These are phyloP conservation scores for Flaveria robusta DNA, from an alignment of 129 eudicot species.

Conservation along the genomic window DNA sequence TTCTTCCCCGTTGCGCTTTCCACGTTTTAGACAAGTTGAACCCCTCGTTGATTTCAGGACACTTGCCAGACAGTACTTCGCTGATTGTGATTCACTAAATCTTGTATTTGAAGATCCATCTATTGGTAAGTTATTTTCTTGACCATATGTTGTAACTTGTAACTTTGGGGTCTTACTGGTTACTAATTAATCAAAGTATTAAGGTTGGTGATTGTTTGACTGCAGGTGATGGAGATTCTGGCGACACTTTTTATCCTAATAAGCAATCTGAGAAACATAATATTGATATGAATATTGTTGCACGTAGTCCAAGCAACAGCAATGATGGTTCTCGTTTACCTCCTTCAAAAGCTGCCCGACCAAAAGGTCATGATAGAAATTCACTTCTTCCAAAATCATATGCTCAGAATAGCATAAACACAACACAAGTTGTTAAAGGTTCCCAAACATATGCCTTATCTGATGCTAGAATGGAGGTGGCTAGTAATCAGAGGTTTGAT, in stretches of 20 bases:
- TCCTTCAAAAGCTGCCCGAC: slow-evolving; percentile 47
- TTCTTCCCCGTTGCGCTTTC: slow-evolving; percentile 80
- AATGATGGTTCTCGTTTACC: slow-evolving; percentile 40
- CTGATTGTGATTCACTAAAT: slow-evolving; percentile 70
- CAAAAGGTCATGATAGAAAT: slow-evolving; percentile 53
- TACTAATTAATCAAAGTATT: neutral
- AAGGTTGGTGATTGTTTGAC: slow-evolving; percentile 14
- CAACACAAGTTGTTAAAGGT: slow-evolving; percentile 41
- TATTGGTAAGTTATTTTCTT: slow-evolving; percentile 43
- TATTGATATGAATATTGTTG: slow-evolving; percentile 34
- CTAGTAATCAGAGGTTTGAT: slow-evolving; percentile 40
- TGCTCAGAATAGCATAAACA: slow-evolving; percentile 40
- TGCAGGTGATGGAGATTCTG: slow-evolving; percentile 68
- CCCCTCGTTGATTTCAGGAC: slow-evolving; percentile 58
- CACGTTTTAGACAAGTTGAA: slow-evolving; percentile 73
- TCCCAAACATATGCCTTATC: slow-evolving; percentile 38
- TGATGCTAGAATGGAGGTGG: slow-evolving; percentile 40
- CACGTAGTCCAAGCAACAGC: slow-evolving; percentile 65
- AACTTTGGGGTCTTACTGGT: too few species aligned
- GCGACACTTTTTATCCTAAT: slow-evolving; percentile 40
- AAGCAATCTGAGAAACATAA: slow-evolving; percentile 48
- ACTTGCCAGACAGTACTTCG: slow-evolving; percentile 72
- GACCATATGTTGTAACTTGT: too few species aligned
- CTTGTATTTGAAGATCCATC: slow-evolving; percentile 65
- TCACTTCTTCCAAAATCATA: slow-evolving; percentile 41